These are phyloP conservation scores for Botrytis byssoidea DNA, from an alignment of 2,329 filamentous ascomycete genomes.

Conservation along the genomic window DNA sequence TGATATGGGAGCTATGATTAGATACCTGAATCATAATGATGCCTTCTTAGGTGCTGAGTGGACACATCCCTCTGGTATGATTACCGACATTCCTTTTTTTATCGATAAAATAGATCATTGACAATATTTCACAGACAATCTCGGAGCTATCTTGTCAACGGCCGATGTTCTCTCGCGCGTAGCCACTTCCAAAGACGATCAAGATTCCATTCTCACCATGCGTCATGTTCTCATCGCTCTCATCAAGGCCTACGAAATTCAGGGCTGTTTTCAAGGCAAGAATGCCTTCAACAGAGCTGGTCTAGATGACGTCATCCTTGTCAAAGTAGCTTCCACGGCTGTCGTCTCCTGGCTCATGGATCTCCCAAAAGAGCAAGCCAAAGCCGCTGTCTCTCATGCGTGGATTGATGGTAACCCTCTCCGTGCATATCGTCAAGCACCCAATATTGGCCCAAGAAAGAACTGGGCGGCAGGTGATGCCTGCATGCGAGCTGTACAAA, in stretches of 20 bases:
- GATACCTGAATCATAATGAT: conserved; percentile 46
- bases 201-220: conserved; percentile 36
- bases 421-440: conserved; percentile 39
- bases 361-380: conserved; percentile 39
- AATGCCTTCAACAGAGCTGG: conserved; percentile 44
- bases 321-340: conserved; percentile 44
- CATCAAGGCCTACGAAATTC: conserved; percentile 46
- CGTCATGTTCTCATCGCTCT: conserved; percentile 38
- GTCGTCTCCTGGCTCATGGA: conserved; percentile 42
- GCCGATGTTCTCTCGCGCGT: conserved; percentile 32
- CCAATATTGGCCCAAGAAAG: conserved; percentile 43
- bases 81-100: not conserved
- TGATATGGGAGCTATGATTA: conserved; percentile 42
- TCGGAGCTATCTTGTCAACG: conserved; percentile 42
- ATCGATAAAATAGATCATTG: not conserved
- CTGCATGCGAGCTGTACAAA: conserved; percentile 43
- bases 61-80: conserved; percentile 43
- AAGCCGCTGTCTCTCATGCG: conserved; percentile 42
- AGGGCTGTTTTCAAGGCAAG: conserved; percentile 41
- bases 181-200: conserved; percentile 8
- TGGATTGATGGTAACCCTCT: conserved; percentile 43
- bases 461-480: conserved; percentile 46
- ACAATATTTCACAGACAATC: conserved; percentile 38
- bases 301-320: conserved; percentile 45
- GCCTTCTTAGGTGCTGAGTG: conserved; percentile 44